Evolutionary conservation across 495 filamentous ascomycete species (phyloP).

Genomic region (Saxophila tyrrhenica): DNA sequence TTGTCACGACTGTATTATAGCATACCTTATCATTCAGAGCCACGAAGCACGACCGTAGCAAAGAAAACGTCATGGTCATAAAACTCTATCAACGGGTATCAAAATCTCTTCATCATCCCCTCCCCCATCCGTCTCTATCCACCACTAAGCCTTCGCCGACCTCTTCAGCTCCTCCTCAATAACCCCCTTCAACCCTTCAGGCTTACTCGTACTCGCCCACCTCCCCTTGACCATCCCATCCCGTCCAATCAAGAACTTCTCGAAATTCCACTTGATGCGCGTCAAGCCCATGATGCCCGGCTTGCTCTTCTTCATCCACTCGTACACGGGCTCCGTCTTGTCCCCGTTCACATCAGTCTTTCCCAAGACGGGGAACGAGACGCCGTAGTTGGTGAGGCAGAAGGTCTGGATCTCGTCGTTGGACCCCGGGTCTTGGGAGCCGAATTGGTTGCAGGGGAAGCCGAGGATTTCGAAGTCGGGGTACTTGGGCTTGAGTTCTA

Average conservation of each 20-base stretch:
- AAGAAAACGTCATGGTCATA: no score
- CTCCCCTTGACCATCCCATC: constrained; percentile 72
- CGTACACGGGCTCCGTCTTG: constrained; percentile 65
- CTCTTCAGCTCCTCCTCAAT: constrained; percentile 64
- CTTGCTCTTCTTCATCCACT: constrained; percentile 79
- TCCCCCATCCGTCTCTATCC: background rate
- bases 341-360: constrained; percentile 91
- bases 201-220: constrained; percentile 80
- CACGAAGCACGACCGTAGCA: no score
- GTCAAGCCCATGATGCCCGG: constrained; percentile 77
- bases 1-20: no score
- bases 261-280: constrained; percentile 93
- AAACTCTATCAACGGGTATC: background rate
- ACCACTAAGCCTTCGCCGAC: background rate
- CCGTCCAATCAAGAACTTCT: constrained; percentile 86
- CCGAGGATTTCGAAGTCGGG: constrained; percentile 75
- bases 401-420: constrained; percentile 87
- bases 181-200: constrained; percentile 57
- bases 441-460: constrained; percentile 99
- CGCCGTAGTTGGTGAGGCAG: constrained; percentile 91
- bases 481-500: constrained; percentile 49
- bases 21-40: no score
- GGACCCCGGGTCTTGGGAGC: constrained; percentile 72
- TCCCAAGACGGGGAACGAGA: constrained; percentile 79
- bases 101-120: background rate